Evolutionary conservation across 2,329 filamentous ascomycete genomes (phyloP).

Genomic region (Exophiala lecanii-corni): DNA sequence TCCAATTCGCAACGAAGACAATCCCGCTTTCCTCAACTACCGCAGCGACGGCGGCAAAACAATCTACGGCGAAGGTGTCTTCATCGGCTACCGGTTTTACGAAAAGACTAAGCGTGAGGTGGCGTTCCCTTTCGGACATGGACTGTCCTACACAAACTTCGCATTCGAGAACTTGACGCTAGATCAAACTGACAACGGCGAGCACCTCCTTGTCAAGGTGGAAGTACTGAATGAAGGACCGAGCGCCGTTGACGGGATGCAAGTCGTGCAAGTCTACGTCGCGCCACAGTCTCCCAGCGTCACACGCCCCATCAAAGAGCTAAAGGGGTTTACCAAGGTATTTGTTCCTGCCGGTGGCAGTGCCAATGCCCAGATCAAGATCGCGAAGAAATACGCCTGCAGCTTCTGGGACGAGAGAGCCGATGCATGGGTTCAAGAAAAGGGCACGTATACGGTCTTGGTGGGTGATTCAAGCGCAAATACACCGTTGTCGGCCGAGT

Average conservation of each 20-base stretch:
- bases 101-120: conserved; percentile 57
- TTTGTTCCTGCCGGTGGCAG: conserved; percentile 55
- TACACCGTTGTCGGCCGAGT: conserved; percentile 27
- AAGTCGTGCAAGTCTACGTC: conserved; percentile 64
- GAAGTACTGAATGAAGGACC: conserved; percentile 51
- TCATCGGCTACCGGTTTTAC: conserved; percentile 71
- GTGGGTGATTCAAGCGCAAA: conserved; percentile 33
- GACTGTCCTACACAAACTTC: conserved; percentile 68
- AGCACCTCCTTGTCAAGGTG: conserved; percentile 34
- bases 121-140: conserved; percentile 69
- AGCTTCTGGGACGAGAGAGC: conserved; percentile 66
- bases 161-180: conserved; percentile 36
- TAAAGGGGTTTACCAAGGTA: conserved; percentile 62
- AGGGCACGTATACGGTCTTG: conserved; percentile 58
- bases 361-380: conserved; percentile 47
- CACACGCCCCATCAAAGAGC: conserved; percentile 53
- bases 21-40: conserved; percentile 69
- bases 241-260: conserved; percentile 52
- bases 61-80: conserved; percentile 67
- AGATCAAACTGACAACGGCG: conserved; percentile 33
- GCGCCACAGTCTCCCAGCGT: conserved; percentile 44
- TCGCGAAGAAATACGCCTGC: conserved; percentile 57
- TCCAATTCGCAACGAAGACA: conserved; percentile 59
- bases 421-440: conserved; percentile 60
- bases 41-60: conserved; percentile 61